Conservation (phyloP, 2,329 filamentous ascomycete species). For the Xylaria sp. region DNA sequence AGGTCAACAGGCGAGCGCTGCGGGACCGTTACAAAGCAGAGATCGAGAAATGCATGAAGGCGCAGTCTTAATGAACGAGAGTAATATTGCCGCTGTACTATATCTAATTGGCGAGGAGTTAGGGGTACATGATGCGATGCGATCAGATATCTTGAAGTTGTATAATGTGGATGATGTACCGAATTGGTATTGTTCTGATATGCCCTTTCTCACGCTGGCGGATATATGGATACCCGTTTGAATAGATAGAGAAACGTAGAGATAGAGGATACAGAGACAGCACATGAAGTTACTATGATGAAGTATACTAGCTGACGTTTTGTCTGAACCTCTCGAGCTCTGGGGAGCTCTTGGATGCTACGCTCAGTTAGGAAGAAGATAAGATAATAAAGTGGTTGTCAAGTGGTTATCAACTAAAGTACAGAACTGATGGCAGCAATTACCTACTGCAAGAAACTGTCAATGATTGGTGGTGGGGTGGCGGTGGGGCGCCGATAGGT, state of each 20-base stretch:
- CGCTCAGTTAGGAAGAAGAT: neutral
- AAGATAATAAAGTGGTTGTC: no score
- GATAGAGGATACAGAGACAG: neutral
- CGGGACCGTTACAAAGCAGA: conserved; percentile 63
- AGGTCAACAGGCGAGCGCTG: conserved; percentile 66
- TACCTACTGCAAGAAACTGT: neutral
- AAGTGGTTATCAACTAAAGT: neutral
- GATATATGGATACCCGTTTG: neutral
- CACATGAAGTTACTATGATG: neutral
- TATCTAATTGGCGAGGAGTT: conserved; percentile 17
- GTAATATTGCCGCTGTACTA: conserved; percentile 1
- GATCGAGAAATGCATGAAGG: conserved; percentile 58
- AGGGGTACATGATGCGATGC: neutral
- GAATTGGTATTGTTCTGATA: neutral
- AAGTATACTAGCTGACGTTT: neutral
- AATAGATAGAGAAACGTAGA: neutral
- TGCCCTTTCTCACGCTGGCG: neutral
- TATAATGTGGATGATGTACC: conserved; percentile 18
- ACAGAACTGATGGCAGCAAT: neutral
- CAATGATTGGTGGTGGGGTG: conserved; percentile 8
- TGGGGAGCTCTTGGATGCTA: neutral
- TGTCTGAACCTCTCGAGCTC: neutral
- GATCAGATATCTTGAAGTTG: conserved; percentile 8
- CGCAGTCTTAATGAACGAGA: conserved; percentile 29
- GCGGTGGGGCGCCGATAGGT: conserved; percentile 15